Evolutionary conservation across 2,329 filamentous ascomycete genomes (phyloP), one percentile per base, ranked within the genome.

Genomic region (Pleoardoris graminearum): DNA sequence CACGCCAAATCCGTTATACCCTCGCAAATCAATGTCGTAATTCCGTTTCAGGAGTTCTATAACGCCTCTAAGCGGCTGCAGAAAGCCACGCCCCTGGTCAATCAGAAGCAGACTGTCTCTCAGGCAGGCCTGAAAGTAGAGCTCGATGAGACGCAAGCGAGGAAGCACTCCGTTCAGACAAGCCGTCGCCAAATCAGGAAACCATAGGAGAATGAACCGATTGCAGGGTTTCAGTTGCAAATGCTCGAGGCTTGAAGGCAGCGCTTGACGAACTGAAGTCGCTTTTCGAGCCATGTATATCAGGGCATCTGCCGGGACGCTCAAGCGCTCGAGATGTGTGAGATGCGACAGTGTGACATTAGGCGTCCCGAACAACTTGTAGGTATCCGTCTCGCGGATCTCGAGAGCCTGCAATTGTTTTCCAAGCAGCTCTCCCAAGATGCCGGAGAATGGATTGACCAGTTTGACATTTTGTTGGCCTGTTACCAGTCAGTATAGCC

Each of bases 141-240:
- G 44, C 14, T 60, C 51, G 14, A 64, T 32, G n/a, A 38, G 37
- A 35, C 48, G 48, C 6, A 66, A 39, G 1, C 51, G 48, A 1
- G 51, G 32, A 19, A 54, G 45, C 1, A 37, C 12, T 4, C 37
- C 12, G 1, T 56, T 25, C 3, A 33, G 6, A 7, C 36, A 46
- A 8, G 51, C 39, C 17, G 35, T 21, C 12, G 36, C 48, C 23
- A 64, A 27, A 3, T 42, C 51, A 2, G 48, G 44, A 25, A 65
- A 46, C 14, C 59, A 42, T 1, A 32, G 29, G 11, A 52, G 53
- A 4, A 42, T 46, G 19, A 39, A 48, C 8, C 39, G 35, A 27
- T 57, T 59, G 45, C 62, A 66, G 7, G 51, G 54, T 19, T 51
- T 51, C 10, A 66, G 30, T 16, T 50, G 46, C 11, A 58, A 41